phyloP scores from a whole-genome alignment of 108 stramenopile species.

The Tribonema minus region DNA sequence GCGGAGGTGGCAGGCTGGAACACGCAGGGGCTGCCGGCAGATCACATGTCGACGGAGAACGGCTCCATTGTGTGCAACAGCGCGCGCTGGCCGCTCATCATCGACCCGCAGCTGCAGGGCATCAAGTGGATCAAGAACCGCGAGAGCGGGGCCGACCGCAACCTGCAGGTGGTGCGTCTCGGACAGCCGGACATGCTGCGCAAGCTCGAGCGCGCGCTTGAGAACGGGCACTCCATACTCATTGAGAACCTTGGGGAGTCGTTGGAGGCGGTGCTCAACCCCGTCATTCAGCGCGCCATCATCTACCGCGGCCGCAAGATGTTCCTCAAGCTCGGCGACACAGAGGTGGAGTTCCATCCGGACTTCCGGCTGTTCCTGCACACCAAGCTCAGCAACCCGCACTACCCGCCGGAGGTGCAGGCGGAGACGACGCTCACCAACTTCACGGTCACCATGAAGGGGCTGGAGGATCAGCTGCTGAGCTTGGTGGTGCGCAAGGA shows the following conservation, averaged over 20 bases:
- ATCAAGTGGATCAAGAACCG: constrained; percentile 65
- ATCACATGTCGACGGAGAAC: constrained; percentile 64
- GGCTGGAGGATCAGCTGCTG: constrained; percentile 75
- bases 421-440: constrained; percentile 73
- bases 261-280: constrained; percentile 67
- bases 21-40: constrained; percentile 57
- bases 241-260: constrained; percentile 74
- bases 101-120: constrained; percentile 74
- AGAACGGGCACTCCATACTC: constrained; percentile 62
- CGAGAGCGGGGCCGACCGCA: constrained; percentile 51
- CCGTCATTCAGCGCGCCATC: constrained; percentile 71
- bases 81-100: constrained; percentile 71
- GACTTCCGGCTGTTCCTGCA: constrained; percentile 73
- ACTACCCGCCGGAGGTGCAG: constrained; percentile 78
- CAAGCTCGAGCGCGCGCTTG: constrained; percentile 66
- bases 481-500: constrained; percentile 69
- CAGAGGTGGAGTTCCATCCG: constrained; percentile 72
- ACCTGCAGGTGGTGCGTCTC: constrained; percentile 64
- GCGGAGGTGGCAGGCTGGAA: constrained; percentile 68
- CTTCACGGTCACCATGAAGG: constrained; percentile 70
- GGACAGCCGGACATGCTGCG: constrained; percentile 66
- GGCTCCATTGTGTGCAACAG: constrained; percentile 64
- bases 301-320: constrained; percentile 65
- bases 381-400: constrained; percentile 71
- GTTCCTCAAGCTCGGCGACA: constrained; percentile 70